Conservation (phyloP, 2,329 filamentous ascomycete species). For the Fusarium mangiferae region DNA sequence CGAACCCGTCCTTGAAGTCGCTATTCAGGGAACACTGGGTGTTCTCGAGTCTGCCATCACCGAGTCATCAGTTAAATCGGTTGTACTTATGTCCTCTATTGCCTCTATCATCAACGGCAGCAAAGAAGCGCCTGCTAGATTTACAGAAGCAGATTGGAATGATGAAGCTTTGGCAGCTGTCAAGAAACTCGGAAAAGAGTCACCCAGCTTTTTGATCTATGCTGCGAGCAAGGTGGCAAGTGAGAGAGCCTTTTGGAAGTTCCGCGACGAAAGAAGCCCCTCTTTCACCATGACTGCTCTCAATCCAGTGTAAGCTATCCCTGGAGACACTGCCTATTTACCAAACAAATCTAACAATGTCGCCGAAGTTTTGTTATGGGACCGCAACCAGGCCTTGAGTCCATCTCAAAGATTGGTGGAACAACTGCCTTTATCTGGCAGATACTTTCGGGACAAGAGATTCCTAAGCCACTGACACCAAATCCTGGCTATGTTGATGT, state of each 20-base stretch:
- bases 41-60: slow-evolving; percentile 36
- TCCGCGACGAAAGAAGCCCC: slow-evolving; percentile 33
- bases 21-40: slow-evolving; percentile 31
- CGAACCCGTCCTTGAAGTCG: slow-evolving; percentile 31
- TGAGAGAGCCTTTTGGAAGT: slow-evolving; percentile 41
- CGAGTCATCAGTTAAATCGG: slow-evolving; percentile 37
- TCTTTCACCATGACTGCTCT: slow-evolving; percentile 38
- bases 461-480: slow-evolving; percentile 23
- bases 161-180: slow-evolving; percentile 23
- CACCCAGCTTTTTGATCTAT: slow-evolving; percentile 34
- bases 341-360: background rate
- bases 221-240: slow-evolving; percentile 36
- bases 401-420: slow-evolving; percentile 29
- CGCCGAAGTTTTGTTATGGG: slow-evolving; percentile 40
- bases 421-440: slow-evolving; percentile 40
- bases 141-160: slow-evolving; percentile 43
- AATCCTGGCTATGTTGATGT: slow-evolving; percentile 36
- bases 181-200: slow-evolving; percentile 34
- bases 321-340: fast-evolving
- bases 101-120: slow-evolving; percentile 20
- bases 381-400: slow-evolving; percentile 31
- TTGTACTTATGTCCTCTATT: slow-evolving; percentile 42
- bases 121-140: slow-evolving; percentile 13
- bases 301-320: slow-evolving; percentile 36
- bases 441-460: slow-evolving; percentile 37